Percentiles rank a stretch among this genome's conserved stretches.
phyloP scores from a whole-genome alignment of 2,329 filamentous ascomycete species.

The Onygenales sp. region DNA sequence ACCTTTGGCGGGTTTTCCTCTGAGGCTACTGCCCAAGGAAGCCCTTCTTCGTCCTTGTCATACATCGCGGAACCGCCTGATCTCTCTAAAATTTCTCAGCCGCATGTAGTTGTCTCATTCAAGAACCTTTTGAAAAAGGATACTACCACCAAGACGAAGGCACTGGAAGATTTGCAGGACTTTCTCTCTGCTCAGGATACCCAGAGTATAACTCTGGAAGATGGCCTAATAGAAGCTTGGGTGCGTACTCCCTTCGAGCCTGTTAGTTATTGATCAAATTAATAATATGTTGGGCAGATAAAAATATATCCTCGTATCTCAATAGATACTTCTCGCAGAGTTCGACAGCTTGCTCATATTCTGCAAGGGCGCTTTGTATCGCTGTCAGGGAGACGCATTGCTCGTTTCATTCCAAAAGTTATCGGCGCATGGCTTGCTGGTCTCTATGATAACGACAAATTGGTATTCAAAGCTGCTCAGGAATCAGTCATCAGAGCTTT shows the following conservation, averaged over 20 bases:
- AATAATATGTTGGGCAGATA: constrained; percentile 47
- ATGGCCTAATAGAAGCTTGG: constrained; percentile 81
- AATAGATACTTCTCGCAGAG: constrained; percentile 79
- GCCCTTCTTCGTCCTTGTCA: constrained; percentile 57
- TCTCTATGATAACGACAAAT: constrained; percentile 73
- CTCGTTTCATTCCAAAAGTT: constrained; percentile 64
- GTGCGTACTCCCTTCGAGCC: constrained; percentile 41
- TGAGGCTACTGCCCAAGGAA: constrained; percentile 28
- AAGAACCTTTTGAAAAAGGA: constrained; percentile 92
- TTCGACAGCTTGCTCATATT: constrained; percentile 75
- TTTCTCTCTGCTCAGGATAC: constrained; percentile 50
- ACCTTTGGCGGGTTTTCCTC: constrained; percentile 34
- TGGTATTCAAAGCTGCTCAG: constrained; percentile 64
- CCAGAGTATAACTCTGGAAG: constrained; percentile 57
- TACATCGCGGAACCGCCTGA: constrained; percentile 83
- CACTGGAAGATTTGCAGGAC: constrained; percentile 70
- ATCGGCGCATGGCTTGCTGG: constrained; percentile 89
- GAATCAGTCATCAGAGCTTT: constrained; percentile 70
- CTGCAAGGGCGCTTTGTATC: constrained; percentile 57
- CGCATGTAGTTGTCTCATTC: constrained; percentile 78
- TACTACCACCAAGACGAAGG: constrained; percentile 81
- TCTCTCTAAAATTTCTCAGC: constrained; percentile 64
- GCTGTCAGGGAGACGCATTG: constrained; percentile 67
- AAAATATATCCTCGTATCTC: constrained; percentile 80
- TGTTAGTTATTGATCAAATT: constrained; percentile 22